These are phyloP conservation scores for Margaritispora aquatica DNA, from an alignment of 495 filamentous ascomycete species.

Conservation along the genomic window DNA sequence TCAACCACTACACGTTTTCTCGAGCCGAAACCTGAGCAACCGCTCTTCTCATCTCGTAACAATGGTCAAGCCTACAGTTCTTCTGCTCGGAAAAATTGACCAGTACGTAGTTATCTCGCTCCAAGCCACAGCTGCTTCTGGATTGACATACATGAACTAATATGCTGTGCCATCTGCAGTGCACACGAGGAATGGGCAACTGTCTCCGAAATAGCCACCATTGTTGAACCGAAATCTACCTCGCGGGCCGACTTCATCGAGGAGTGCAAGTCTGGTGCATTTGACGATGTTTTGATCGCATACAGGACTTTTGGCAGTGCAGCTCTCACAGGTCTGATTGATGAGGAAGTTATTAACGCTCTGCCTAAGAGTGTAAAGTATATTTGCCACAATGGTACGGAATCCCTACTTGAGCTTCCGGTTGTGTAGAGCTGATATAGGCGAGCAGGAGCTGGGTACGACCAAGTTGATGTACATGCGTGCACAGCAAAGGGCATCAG, in stretches of 20 bases:
- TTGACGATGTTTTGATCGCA: slow-evolving; percentile 59
- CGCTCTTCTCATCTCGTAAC: not conserved
- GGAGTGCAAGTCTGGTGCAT: slow-evolving; percentile 62
- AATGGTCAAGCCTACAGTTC: slow-evolving; percentile 41
- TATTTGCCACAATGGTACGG: slow-evolving; percentile 45
- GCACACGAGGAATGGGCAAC: slow-evolving; percentile 42
- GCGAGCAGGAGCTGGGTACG: slow-evolving; percentile 64
- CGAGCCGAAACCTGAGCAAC: not conserved
- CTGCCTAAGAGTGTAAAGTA: slow-evolving; percentile 50
- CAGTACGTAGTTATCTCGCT: slow-evolving; percentile 36
- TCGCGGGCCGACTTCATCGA: slow-evolving; percentile 58
- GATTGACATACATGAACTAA: not conserved
- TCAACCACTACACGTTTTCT: no score
- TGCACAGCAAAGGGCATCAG: slow-evolving; percentile 59
- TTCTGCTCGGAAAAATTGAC: slow-evolving; percentile 47
- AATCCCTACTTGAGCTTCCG: not conserved
- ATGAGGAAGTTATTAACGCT: slow-evolving; percentile 57
- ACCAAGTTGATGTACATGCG: slow-evolving; percentile 66
- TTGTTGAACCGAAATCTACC: slow-evolving; percentile 41
- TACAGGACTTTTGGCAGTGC: slow-evolving; percentile 75
- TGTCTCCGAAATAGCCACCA: slow-evolving; percentile 42
- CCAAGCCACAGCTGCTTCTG: not conserved
- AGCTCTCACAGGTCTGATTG: slow-evolving; percentile 59
- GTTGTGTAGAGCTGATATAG: slow-evolving; percentile 15
- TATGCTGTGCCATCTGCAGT: slow-evolving; percentile 13